phyloP scores from a whole-genome alignment of 2,329 filamentous ascomycete genomes.

The Alternaria novae-zelandiae region DNA sequence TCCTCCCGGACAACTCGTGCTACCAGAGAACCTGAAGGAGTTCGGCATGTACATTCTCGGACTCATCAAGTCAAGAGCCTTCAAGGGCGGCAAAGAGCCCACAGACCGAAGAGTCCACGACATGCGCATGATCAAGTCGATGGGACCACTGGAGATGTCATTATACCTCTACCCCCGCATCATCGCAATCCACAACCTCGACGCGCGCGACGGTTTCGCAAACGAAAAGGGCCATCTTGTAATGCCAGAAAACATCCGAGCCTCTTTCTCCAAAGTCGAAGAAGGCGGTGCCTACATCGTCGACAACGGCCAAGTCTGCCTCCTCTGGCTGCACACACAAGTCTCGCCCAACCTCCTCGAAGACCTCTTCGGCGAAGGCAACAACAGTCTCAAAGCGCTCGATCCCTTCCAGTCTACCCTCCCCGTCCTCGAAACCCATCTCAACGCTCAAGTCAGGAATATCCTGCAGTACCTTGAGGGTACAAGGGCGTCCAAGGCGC shows the following conservation, averaged over 20 bases:
- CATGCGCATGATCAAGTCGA: constrained; percentile 85
- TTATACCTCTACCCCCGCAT: constrained; percentile 96
- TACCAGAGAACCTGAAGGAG: constrained; percentile 95
- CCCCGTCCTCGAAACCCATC: constrained; percentile 85
- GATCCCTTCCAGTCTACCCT: constrained; percentile 82
- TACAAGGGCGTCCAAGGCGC: constrained; percentile 82
- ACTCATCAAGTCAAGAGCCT: constrained; percentile 86
- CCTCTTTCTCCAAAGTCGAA: constrained; percentile 87
- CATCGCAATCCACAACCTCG: constrained; percentile 87
- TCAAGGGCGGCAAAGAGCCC: constrained; percentile 90
- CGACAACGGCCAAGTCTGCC: constrained; percentile 90
- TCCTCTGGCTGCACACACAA: constrained; percentile 91
- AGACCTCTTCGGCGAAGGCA: constrained; percentile 85
- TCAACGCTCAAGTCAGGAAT: constrained; percentile 95
- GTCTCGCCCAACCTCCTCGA: constrained; percentile 90
- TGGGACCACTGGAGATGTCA: constrained; percentile 84
- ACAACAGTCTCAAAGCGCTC: constrained; percentile 73
- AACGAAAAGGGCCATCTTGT: constrained; percentile 87
- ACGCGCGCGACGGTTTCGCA: constrained; percentile 88
- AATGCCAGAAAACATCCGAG: constrained; percentile 79
- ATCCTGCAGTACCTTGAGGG: constrained; percentile 84
- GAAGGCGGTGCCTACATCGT: constrained; percentile 93
- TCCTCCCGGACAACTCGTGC: constrained; percentile 88
- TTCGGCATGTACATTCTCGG: constrained; percentile 95
- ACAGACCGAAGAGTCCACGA: constrained; percentile 91